phyloP scores from a whole-genome alignment of 192 early-diverging fungal species.

The Spinellus fusiger region DNA sequence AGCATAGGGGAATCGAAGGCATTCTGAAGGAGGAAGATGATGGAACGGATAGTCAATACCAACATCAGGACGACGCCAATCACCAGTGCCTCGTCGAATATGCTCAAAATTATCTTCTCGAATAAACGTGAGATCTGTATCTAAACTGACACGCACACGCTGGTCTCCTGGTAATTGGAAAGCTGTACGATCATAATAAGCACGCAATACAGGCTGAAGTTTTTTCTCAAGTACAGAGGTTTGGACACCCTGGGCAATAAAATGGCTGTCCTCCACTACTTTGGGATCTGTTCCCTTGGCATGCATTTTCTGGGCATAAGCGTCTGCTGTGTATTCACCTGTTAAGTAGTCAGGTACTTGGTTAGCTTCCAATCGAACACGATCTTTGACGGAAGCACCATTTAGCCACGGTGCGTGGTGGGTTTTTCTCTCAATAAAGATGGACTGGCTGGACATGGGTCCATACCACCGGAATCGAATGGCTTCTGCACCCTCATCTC shows the following conservation, averaged over 20 bases:
- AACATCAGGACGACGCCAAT: constrained; percentile 32
- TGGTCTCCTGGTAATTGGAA: constrained; percentile 52
- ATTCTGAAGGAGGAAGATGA: constrained; percentile 14
- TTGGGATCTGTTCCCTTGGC: constrained; percentile 59
- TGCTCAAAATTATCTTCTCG: constrained; percentile 81
- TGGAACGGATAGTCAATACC: constrained; percentile 38
- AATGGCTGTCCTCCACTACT: constrained; percentile 46
- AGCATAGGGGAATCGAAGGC: constrained; percentile 32
- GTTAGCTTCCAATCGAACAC: constrained; percentile 13
- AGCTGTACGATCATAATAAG: constrained; percentile 29
- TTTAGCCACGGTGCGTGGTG: constrained; percentile 27
- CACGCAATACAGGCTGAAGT: constrained; percentile 16
- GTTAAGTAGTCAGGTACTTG: constrained; percentile 15
- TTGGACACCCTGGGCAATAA: constrained; percentile 17
- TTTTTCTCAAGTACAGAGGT: constrained; percentile 22
- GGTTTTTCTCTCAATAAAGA: constrained; percentile 30
- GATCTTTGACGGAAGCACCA: constrained; percentile 24
- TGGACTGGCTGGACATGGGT: constrained; percentile 6
- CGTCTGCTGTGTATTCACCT: constrained; percentile 16
- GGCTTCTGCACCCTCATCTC: constrained; percentile 29
- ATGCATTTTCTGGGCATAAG: constrained; percentile 60
- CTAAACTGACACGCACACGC: constrained; percentile 86
- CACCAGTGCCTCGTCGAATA: constrained; percentile 56
- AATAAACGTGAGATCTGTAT: constrained; percentile 91
- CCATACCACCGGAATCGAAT: constrained; percentile 29